Conservation (phyloP, 2,329 filamentous ascomycete species). For the Hymenoscyphus occultus region DNA sequence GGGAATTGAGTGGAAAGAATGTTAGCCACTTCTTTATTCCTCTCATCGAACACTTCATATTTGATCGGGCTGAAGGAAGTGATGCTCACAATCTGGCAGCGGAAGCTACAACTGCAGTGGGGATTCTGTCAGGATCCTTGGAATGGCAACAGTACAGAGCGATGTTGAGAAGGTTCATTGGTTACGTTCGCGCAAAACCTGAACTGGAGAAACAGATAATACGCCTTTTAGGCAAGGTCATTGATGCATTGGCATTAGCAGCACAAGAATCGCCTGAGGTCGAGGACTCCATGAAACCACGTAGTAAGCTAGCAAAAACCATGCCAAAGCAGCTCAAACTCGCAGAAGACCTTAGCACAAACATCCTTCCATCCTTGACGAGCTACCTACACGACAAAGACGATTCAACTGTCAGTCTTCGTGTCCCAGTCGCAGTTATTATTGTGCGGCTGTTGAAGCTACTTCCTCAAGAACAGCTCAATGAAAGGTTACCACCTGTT, state of each 20-base stretch:
- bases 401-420: slow-evolving; percentile 87
- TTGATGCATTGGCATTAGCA: slow-evolving; percentile 68
- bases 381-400: slow-evolving; percentile 91
- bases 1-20: slow-evolving; percentile 70
- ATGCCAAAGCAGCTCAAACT: slow-evolving; percentile 68
- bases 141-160: slow-evolving; percentile 91
- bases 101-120: slow-evolving; percentile 79
- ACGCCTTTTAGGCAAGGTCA: slow-evolving; percentile 74
- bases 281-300: slow-evolving; percentile 37
- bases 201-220: slow-evolving; percentile 85
- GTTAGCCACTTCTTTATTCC: slow-evolving; percentile 86
- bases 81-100: slow-evolving; percentile 86
- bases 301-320: slow-evolving; percentile 55
- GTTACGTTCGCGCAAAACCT: slow-evolving; percentile 75
- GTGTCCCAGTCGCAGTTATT: slow-evolving; percentile 85
- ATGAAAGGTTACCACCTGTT: slow-evolving; percentile 73
- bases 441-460: slow-evolving; percentile 83
- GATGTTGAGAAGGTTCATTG: slow-evolving; percentile 77
- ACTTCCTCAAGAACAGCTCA: slow-evolving; percentile 70
- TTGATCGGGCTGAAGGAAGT: slow-evolving; percentile 67
- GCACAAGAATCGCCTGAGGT: slow-evolving; percentile 36
- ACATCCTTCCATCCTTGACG: slow-evolving; percentile 76
- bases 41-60: slow-evolving; percentile 89
- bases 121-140: slow-evolving; percentile 68
- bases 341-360: slow-evolving; percentile 66